Conservation (phyloP, 192 early-diverging fungal species). For the Mycoemilia scoparia region DNA sequence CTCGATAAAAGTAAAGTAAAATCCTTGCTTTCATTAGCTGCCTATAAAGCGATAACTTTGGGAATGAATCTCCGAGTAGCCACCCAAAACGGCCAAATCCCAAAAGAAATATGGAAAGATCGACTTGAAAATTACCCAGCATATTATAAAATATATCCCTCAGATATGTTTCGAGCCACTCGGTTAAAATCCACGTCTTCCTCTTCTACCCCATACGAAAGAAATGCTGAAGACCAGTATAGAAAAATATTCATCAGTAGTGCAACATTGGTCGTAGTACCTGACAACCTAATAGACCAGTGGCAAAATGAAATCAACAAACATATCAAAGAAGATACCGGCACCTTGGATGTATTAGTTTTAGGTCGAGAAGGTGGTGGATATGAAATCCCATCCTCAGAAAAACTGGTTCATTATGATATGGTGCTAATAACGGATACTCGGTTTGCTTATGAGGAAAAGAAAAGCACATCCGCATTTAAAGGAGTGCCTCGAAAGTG, state of each 20-base stretch:
- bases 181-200: constrained; percentile 2
- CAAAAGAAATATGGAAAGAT: constrained; percentile 8
- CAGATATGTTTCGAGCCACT: constrained; percentile 5
- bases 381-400: constrained; percentile 29
- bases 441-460: constrained; percentile 43
- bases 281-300: constrained; percentile 54
- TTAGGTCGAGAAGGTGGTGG: constrained; percentile 28
- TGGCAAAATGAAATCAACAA: constrained; percentile 68
- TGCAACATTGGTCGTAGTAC: constrained; percentile 57
- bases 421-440: constrained; percentile 49
- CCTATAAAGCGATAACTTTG: too few species aligned
- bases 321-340: constrained; percentile 12
- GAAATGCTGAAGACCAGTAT: constrained; percentile 3
- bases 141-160: constrained; percentile 34
- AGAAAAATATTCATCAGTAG: constrained; percentile 39
- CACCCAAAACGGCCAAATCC: constrained; percentile 25
- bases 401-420: constrained; percentile 38
- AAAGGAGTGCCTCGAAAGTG: constrained; percentile 1
- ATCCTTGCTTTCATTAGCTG: too few species aligned
- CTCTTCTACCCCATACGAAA: background rate
- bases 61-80: constrained; percentile 28
- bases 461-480: constrained; percentile 15
- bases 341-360: constrained; percentile 29
- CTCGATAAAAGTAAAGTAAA: background rate
- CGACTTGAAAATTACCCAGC: constrained; percentile 27